Percentiles rank a stretch among this genome's conserved stretches.
Conservation (phyloP, 1,139 yeast species). For the Pichia sp. region DNA sequence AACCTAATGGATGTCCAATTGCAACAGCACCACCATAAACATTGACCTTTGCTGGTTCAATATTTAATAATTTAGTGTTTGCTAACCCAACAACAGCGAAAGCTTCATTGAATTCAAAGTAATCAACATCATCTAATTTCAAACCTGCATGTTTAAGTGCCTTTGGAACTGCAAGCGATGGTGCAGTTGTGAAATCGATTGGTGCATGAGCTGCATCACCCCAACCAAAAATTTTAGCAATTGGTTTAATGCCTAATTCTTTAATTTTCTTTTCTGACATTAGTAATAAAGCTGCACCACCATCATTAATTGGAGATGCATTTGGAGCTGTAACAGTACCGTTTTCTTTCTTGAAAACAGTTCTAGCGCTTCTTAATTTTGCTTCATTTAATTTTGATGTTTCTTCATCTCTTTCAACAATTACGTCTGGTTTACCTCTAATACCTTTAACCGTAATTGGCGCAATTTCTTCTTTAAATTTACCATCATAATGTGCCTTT, state of each 20-base stretch:
- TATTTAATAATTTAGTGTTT: constrained; percentile 64
- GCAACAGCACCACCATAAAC: constrained; percentile 99
- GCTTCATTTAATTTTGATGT: constrained; percentile 65
- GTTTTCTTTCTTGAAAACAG: constrained; percentile 85
- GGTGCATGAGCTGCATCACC: constrained; percentile 98
- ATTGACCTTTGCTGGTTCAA: constrained; percentile 68
- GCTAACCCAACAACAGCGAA: constrained; percentile 94
- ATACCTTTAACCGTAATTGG: constrained; percentile 84
- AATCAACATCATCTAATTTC: constrained; percentile 56
- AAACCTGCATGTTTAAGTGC: constrained; percentile 84
- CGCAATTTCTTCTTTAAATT: constrained; percentile 71
- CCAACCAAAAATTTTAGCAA: constrained; percentile 88
- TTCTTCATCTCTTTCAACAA: constrained; percentile 70
- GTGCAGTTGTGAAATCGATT: constrained; percentile 90
- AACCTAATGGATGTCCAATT: constrained; percentile 93
- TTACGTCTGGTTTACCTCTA: constrained; percentile 87
- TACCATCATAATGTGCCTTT: constrained; percentile 70
- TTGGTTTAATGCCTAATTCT: constrained; percentile 79
- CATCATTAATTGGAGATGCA: constrained; percentile 93
- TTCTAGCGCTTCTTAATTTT: constrained; percentile 72
- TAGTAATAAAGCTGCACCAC: constrained; percentile 90
- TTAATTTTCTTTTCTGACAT: constrained; percentile 76
- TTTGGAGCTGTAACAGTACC: constrained; percentile 97
- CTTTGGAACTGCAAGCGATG: constrained; percentile 89
- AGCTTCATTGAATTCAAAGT: constrained; percentile 92